Conservation (phyloP, 805 yeast species). For the Yamadazyma takamatsuzukensis region DNA sequence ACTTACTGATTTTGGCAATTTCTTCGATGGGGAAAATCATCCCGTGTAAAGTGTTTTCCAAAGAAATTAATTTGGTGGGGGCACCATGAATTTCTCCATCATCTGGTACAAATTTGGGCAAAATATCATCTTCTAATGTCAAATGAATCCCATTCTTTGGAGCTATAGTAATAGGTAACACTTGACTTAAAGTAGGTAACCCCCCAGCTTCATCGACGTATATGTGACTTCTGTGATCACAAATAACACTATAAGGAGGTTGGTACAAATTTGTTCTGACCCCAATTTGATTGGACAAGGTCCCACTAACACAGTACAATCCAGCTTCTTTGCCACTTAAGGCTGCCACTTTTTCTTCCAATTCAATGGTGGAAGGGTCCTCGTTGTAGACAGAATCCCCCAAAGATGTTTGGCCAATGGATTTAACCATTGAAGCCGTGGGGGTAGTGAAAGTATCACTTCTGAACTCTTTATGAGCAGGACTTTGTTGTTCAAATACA, state of each 20-base stretch:
- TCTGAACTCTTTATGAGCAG: constrained; percentile 39
- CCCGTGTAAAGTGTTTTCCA: constrained; percentile 90
- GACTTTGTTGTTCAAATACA: constrained; percentile 12
- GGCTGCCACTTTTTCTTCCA: constrained; percentile 62
- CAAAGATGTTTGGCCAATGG: constrained; percentile 51
- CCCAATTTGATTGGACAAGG: constrained; percentile 85
- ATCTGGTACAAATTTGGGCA: constrained; percentile 56
- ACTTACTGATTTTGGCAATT: constrained; percentile 62
- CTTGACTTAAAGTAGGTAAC: constrained; percentile 81
- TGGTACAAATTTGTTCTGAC: constrained; percentile 69
- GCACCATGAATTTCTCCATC: constrained; percentile 86
- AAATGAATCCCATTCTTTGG: constrained; percentile 75
- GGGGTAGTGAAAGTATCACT: constrained; percentile 93
- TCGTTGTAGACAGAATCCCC: constrained; percentile 93
- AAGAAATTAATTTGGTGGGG: constrained; percentile 78
- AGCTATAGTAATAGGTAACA: constrained; percentile 81
- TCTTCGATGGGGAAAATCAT: constrained; percentile 77
- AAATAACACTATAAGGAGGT: constrained; percentile 82
- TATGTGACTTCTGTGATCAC: constrained; percentile 85
- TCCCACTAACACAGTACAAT: constrained; percentile 82
- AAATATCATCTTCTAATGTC: constrained; percentile 81
- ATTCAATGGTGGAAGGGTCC: constrained; percentile 62
- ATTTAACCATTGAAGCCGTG: constrained; percentile 61
- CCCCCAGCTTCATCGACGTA: constrained; percentile 89
- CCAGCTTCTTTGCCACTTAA: constrained; percentile 81